A percentile compares a stretch with the other conserved stretches of the same genome.
Conservation (phyloP, 2,329 filamentous ascomycete genomes). For the Xylogone sp. region DNA sequence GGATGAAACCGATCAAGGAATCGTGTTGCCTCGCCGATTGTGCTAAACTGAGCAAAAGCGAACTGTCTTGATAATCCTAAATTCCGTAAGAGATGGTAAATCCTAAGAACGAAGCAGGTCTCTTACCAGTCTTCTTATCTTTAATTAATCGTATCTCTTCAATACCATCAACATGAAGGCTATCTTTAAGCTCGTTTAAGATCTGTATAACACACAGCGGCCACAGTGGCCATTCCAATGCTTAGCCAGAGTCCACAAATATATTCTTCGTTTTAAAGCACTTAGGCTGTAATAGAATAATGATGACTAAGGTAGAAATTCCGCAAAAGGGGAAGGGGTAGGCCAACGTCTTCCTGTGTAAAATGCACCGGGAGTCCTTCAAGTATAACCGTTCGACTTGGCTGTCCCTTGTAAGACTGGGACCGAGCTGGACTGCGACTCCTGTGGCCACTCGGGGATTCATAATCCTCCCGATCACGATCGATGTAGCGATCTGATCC, state of each 20-base stretch:
- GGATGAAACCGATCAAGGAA: conserved; percentile 51
- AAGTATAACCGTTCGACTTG: conserved; percentile 50
- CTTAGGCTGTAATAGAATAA: conserved; percentile 26
- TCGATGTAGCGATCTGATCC: conserved; percentile 27
- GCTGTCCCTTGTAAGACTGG: conserved; percentile 29
- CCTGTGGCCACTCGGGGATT: conserved; percentile 22
- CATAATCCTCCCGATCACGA: conserved; percentile 28
- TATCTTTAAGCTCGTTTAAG: conserved; percentile 47
- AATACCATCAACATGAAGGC: conserved; percentile 46
- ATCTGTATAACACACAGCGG: conserved; percentile 43
- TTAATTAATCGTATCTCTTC: conserved; percentile 55
- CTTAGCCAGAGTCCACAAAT: conserved; percentile 32
- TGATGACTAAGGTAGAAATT: conserved; percentile 10
- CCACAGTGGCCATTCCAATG: conserved; percentile 28
- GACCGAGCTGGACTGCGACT: conserved; percentile 26
- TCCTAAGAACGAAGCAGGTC: conserved; percentile 2
- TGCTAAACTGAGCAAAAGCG: conserved; percentile 51
- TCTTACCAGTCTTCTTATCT: conserved; percentile 52
- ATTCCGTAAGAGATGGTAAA: conserved; percentile 6
- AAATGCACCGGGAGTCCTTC: conserved; percentile 49
- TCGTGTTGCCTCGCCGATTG: conserved; percentile 42
- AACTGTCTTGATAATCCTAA: conserved; percentile 50
- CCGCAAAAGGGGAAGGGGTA: conserved; percentile 28
- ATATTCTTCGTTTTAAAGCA: conserved; percentile 25
- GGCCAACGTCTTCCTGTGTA: conserved; percentile 48